Percentiles rank a stretch among this genome's conserved stretches.
These are phyloP conservation scores for Cardamine resedifolia DNA, from an alignment of 345 rosid genomes.

Conservation along the genomic window DNA sequence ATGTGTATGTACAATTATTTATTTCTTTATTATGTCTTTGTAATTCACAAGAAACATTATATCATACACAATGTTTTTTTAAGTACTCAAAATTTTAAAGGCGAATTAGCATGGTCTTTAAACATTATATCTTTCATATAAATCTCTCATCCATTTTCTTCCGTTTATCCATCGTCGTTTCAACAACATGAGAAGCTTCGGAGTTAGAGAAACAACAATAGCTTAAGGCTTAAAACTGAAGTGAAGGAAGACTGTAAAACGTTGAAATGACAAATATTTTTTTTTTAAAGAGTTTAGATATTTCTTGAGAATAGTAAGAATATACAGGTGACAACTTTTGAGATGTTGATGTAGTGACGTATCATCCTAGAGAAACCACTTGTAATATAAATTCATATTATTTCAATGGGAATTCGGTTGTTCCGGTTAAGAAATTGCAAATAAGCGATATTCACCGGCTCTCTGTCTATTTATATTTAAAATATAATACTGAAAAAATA, in stretches of 20 bases:
- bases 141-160: background rate
- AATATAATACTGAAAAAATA: background rate
- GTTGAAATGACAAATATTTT: background rate
- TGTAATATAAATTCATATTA: background rate
- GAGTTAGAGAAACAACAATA: background rate
- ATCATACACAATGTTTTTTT: background rate
- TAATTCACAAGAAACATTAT: background rate
- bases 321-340: conserved; percentile 26
- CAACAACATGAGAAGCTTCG: background rate
- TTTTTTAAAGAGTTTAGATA: background rate
- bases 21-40: background rate
- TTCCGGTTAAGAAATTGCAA: background rate
- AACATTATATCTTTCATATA: no score
- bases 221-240: background rate
- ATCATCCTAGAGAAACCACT: background rate
- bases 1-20: background rate
- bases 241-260: background rate
- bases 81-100: background rate
- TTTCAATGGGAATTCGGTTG: background rate
- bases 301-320: conserved; percentile 5
- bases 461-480: background rate
- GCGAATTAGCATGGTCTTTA: background rate
- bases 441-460: background rate
- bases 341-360: conserved; percentile 24
- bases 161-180: background rate